Evolutionary conservation across 2,329 filamentous ascomycete species (phyloP).

Genomic region (Penicillium glabrum): DNA sequence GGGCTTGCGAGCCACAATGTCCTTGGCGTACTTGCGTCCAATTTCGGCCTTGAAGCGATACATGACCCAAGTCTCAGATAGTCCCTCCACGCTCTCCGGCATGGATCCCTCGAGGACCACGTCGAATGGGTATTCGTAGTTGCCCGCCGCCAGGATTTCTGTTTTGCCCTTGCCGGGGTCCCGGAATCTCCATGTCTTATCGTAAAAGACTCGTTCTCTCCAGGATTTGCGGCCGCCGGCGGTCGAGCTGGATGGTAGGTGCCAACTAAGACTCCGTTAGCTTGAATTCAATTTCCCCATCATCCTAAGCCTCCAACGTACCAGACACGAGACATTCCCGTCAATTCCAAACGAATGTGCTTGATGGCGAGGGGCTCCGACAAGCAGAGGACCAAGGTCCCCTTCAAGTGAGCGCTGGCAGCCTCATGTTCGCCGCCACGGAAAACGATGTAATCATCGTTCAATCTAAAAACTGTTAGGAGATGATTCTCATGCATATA

Average conservation of each 20-base stretch:
- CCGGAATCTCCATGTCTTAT: slow-evolving; percentile 71
- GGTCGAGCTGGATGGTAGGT: slow-evolving; percentile 37
- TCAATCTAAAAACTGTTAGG: slow-evolving; percentile 56
- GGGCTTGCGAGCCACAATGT: slow-evolving; percentile 76
- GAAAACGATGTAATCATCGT: slow-evolving; percentile 77
- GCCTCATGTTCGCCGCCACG: slow-evolving; percentile 74
- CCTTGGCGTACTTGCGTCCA: slow-evolving; percentile 85
- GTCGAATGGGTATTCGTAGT: slow-evolving; percentile 83
- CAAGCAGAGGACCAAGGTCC: slow-evolving; percentile 71
- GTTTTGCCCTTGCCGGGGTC: slow-evolving; percentile 49
- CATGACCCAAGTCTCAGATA: slow-evolving; percentile 80
- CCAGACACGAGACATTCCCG: slow-evolving; percentile 68
- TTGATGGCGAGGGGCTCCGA: slow-evolving; percentile 68
- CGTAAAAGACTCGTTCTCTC: slow-evolving; percentile 57
- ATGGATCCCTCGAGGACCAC: slow-evolving; percentile 65
- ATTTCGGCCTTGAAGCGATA: slow-evolving; percentile 92
- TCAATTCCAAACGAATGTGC: slow-evolving; percentile 70
- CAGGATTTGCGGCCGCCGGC: slow-evolving; percentile 38
- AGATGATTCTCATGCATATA: neutral
- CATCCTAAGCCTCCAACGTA: slow-evolving; percentile 46
- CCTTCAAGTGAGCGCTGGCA: slow-evolving; percentile 71
- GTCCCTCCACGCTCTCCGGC: slow-evolving; percentile 87
- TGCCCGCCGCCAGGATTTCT: slow-evolving; percentile 66
- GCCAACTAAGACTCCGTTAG: slow-evolving; percentile 27
- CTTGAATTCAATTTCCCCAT: neutral